Base-by-base conservation (phyloP, 805 yeast species). In the Yarrowia sp. region DNA sequence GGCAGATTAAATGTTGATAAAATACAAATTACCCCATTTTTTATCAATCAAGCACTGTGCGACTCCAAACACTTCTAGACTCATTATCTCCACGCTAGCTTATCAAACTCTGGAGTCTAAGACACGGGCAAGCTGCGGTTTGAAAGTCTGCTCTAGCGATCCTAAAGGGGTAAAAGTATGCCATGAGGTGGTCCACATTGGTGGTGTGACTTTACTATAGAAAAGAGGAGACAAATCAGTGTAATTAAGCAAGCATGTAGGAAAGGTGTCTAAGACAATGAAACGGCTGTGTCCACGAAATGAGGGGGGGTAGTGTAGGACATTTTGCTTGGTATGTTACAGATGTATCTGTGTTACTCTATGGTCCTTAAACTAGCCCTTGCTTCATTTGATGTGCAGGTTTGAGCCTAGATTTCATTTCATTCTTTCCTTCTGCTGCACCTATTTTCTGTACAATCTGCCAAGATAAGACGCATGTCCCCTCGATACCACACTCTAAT, bases 31-130 rank as follows among this genome's bases (percentile, higher is more conserved):
- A n/a, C n/a, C n/a, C n/a, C n/a, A n/a, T n/a, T n/a, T n/a, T n/a
- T n/a, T n/a, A 36, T n/a, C 17, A 33, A 14, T 7, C 35, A 9
- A 32, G 4, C 10, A 12, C 12, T 32, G 35, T 32, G 4, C 10
- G 12, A 32, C 35, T 11, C 35, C 35, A 32, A 32, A 12, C 35
- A 10, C 35, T 32, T 11, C 35, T 9, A 32, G 2, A 32, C 35
- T 32, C 35, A 32, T 36, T 46, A 46, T 46, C 52, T 46, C 52
- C 49, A 43, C 49, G 49, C 52, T 48, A 48, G 28, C 54, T 48
- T 48, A 48, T 48, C 54, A 48, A 48, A 32, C 54, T 48, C 54
- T 21, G 16, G 54, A 48, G 38, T 48, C 38, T 48, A 48, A 48
- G 54, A 48, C 54, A 48, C 52, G n/a, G 38, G 28, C 32, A 32